Percentiles rank a stretch among this genome's conserved stretches.
Evolutionary conservation across 1,284 basidiomycete genomes (phyloP).

Genomic region (Tetrapyrgos nigripes): DNA sequence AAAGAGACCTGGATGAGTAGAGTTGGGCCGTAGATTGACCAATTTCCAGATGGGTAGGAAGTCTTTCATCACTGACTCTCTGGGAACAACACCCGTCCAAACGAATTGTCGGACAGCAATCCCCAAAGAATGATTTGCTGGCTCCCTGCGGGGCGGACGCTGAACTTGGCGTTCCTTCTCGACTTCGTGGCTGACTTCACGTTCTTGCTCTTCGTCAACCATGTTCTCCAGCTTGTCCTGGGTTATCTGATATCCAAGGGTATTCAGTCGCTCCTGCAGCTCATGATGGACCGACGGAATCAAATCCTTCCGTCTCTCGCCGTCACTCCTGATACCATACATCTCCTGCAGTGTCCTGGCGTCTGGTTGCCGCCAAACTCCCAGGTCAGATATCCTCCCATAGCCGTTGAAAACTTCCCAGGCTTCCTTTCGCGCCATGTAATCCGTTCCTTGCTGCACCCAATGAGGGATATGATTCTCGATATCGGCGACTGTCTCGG

Average conservation of each 20-base stretch:
- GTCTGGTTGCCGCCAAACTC: background rate
- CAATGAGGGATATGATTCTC: slow-evolving; percentile 45
- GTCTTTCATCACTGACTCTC: background rate
- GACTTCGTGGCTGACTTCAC: slow-evolving; percentile 49
- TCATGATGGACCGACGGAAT: too few species aligned
- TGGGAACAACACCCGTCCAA: slow-evolving; percentile 25
- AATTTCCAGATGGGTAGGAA: slow-evolving; percentile 24
- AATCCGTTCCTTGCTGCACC: slow-evolving; percentile 54
- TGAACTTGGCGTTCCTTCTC: slow-evolving; percentile 48
- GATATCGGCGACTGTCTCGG: slow-evolving; percentile 51
- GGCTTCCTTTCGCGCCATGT: slow-evolving; percentile 23
- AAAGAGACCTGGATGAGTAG: too few species aligned
- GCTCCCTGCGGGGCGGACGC: slow-evolving; percentile 31
- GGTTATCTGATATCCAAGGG: slow-evolving; percentile 31
- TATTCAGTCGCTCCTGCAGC: slow-evolving; percentile 31
- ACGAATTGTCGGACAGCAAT: slow-evolving; percentile 35
- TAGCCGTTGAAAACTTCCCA: slow-evolving; percentile 11
- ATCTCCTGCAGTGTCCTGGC: background rate
- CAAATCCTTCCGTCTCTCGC: background rate
- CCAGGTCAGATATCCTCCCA: too few species aligned
- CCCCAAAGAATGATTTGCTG: slow-evolving; percentile 32
- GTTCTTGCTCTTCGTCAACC: slow-evolving; percentile 54
- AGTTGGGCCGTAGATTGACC: too few species aligned
- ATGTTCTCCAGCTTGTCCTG: slow-evolving; percentile 17
- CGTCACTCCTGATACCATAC: slow-evolving; percentile 16